A percentile compares a stretch with the other conserved stretches of the same genome.
These are phyloP conservation scores for Russula lepida DNA, from an alignment of 768 basidiomycete species.

Conservation along the genomic window DNA sequence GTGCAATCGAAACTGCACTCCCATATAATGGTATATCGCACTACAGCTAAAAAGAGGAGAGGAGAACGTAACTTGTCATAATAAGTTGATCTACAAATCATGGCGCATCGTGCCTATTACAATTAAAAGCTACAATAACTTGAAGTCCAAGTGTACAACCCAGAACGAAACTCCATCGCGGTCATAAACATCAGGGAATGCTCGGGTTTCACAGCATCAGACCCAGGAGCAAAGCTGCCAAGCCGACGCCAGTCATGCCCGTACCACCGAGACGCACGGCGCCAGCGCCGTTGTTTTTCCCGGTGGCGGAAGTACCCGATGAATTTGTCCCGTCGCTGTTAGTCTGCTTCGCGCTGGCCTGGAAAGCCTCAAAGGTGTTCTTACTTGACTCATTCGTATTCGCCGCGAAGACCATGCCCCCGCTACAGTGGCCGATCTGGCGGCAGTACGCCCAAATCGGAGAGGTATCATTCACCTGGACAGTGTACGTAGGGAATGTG, in stretches of 20 bases:
- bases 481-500: constrained; percentile 44
- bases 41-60: background rate
- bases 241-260: background rate
- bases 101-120: background rate
- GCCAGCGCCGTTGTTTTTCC: constrained; percentile 15
- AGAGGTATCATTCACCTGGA: constrained; percentile 46
- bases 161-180: constrained; percentile 4
- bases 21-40: no score
- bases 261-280: constrained; percentile 14
- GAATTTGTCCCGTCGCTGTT: constrained; percentile 31
- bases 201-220: background rate
- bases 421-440: constrained; percentile 42
- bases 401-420: constrained; percentile 53
- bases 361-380: constrained; percentile 48
- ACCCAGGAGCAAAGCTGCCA: constrained; percentile 8
- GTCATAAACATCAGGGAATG: background rate
- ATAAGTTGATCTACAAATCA: constrained; percentile 1
- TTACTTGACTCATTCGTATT: constrained; percentile 45
- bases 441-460: constrained; percentile 52
- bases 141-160: background rate
- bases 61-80: background rate
- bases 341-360: constrained; percentile 35
- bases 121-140: constrained; percentile 7
- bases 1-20: background rate
- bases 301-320: background rate